These are phyloP conservation scores for Wallemia ichthyophaga DNA, from an alignment of 1,284 basidiomycete species.

Conservation along the genomic window DNA sequence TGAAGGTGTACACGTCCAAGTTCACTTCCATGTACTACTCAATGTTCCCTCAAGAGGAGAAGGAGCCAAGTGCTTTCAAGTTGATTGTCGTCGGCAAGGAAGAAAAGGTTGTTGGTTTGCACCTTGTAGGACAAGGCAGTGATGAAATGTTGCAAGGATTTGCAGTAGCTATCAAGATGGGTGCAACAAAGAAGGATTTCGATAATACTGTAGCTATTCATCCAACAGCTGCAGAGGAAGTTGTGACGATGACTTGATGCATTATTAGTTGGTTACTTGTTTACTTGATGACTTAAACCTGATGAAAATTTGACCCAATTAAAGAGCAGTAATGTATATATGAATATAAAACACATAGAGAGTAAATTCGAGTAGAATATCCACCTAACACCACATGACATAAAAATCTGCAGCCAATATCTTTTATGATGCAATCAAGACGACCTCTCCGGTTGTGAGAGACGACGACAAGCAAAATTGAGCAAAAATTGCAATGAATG, in stretches of 20 bases:
- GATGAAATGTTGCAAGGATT: constrained; percentile 90
- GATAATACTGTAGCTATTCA: constrained; percentile 79
- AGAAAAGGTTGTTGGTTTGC: constrained; percentile 78
- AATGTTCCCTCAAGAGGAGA: constrained; percentile 52
- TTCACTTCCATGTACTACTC: constrained; percentile 60
- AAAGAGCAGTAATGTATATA: too few species aligned
- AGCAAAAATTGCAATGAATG: not conserved
- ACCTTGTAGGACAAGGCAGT: constrained; percentile 63
- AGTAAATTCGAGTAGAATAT: too few species aligned
- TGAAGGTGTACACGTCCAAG: constrained; percentile 56
- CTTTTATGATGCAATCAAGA: not conserved
- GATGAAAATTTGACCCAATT: too few species aligned
- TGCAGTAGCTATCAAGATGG: constrained; percentile 83
- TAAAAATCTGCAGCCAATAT: not conserved
- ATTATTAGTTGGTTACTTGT: not conserved
- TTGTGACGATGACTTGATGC: not conserved
- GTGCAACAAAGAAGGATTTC: constrained; percentile 50
- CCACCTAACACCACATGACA: too few species aligned
- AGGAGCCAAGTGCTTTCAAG: constrained; percentile 81
- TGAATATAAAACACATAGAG: too few species aligned
- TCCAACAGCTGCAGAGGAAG: constrained; percentile 16
- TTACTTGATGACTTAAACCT: too few species aligned
- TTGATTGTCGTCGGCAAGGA: constrained; percentile 57
- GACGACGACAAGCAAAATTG: too few species aligned
- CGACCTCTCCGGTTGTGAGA: too few species aligned